Base-by-base conservation (phyloP, 2,329 filamentous ascomycete species). In the Aaosphaeria arxii region DNA sequence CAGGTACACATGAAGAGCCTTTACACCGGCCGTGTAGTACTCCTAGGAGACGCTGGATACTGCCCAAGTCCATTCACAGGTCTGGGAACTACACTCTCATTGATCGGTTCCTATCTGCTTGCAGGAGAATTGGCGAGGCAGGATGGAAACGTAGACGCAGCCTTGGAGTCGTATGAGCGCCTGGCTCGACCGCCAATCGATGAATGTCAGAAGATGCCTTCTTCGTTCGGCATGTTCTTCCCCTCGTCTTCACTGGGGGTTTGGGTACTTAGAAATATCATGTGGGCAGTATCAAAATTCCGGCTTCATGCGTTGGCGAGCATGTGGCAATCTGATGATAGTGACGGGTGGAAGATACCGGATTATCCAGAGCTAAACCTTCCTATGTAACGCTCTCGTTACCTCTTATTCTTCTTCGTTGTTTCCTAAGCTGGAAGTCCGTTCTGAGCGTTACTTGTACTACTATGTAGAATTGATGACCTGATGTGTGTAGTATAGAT, bases 31-130 rank as follows among this genome's bases (percentile, higher is more conserved):
- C 73, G 78, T 0, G 70, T 82, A 1, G 73, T 67, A 3, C 64
- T 83, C 0, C 46, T 82, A 0, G 80, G 80, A 0, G 80, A 84
- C 52, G 77, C 81, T 1, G 79, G 62, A 0, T 76, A 76, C 53
- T 75, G 72, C 32, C 76, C 78, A 0, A 70, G 73, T 0, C 69
- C 72, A 0, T 50, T 74, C 6, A 75, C 74, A 0, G 81, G 80
- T 0, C 74, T 78, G 67, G 80, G 81, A 0, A 81, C 78, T 0
- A 77, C 75, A 2, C 55, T 70, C 0, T 72, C 74, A 0, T 56
- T 84, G 0, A 61, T 78, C 1, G 55, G 55, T 11, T 46, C 55
- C 9, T 58, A 58, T 36, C 43, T 58, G 4, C 43, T 56, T 6
- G 55, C 55, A 6, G 55, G 55, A 5, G 55, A 58, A 41, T 35